Conservation (phyloP, 169 alveolate genomes). For the Plasmodium gallinaceum region DNA sequence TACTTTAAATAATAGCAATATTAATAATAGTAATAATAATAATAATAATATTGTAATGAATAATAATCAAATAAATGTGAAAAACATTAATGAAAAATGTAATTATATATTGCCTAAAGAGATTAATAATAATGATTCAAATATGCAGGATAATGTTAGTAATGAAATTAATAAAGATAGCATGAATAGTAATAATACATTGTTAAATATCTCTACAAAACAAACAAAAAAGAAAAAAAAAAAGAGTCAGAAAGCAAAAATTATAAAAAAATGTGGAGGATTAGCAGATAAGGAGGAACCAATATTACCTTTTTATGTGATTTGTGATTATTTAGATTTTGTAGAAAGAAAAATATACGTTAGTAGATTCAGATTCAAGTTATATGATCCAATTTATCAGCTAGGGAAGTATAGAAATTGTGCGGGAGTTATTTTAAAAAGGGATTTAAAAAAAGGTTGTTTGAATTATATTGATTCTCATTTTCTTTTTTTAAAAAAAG, state of each 20-base stretch:
- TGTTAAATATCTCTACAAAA: background rate
- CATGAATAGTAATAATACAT: background rate
- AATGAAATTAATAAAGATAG: background rate
- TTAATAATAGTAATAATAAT: background rate
- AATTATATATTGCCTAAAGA: background rate
- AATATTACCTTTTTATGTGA: conserved; percentile 64
- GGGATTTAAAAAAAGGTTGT: conserved; percentile 48
- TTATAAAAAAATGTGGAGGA: conserved; percentile 71
- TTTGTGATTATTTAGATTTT: conserved; percentile 71
- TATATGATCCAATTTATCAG: conserved; percentile 76
- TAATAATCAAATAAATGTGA: background rate
- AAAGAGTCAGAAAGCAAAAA: conserved; percentile 7
- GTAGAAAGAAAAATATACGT: conserved; percentile 70
- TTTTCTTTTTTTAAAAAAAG: conserved; percentile 66
- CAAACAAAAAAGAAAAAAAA: conserved; percentile 9
- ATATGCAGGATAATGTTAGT: background rate
- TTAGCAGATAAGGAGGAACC: conserved; percentile 57
- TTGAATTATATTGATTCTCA: conserved; percentile 73
- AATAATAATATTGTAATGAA: too few relatives aligned
- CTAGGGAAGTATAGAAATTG: conserved; percentile 75
- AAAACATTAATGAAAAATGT: background rate
- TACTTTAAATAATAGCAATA: background rate
- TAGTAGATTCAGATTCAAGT: conserved; percentile 47
- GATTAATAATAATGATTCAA: background rate
- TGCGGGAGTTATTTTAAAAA: conserved; percentile 64